A percentile compares a stretch with the other conserved stretches of the same genome.
Evolutionary conservation across 768 basidiomycete genomes (phyloP).

Genomic region (Lanmaoa rubissima): DNA sequence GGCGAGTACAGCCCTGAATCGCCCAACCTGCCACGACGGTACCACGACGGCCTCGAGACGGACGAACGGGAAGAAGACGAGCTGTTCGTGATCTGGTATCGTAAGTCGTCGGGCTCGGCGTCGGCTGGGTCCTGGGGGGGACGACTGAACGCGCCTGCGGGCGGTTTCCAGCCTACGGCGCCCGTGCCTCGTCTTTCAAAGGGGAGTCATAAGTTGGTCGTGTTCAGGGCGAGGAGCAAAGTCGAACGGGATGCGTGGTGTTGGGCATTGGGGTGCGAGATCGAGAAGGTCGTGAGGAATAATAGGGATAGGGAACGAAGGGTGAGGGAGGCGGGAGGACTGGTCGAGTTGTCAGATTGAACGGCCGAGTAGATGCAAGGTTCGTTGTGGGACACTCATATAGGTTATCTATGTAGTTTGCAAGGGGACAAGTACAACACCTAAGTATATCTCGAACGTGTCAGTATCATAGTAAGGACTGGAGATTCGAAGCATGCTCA

Average conservation of each 20-base stretch:
- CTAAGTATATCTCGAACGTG: not conserved
- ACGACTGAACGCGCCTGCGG: constrained; percentile 20
- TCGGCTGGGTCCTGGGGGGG: not conserved
- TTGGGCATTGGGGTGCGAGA: constrained; percentile 88
- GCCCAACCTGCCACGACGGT: constrained; percentile 62
- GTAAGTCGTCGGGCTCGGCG: constrained; percentile 32
- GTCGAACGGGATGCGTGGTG: constrained; percentile 94
- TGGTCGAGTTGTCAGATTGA: constrained; percentile 37
- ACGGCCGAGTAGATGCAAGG: not conserved
- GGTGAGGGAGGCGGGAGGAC: constrained; percentile 61
- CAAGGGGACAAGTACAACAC: not conserved
- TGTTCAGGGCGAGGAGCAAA: constrained; percentile 76
- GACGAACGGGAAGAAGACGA: constrained; percentile 87
- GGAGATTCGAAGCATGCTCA: not conserved
- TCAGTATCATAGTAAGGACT: not conserved
- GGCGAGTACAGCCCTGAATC: constrained; percentile 61
- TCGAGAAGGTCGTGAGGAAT: constrained; percentile 71
- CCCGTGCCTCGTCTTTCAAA: constrained; percentile 49
- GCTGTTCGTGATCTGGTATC: constrained; percentile 79
- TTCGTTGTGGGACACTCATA: not conserved
- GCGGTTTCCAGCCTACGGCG: constrained; percentile 13
- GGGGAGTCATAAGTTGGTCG: constrained; percentile 55
- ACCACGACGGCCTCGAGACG: constrained; percentile 86
- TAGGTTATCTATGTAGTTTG: not conserved
- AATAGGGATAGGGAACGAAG: constrained; percentile 63